Conservation (phyloP, 305 asterid genomes). For the Fraxinus sp. region DNA sequence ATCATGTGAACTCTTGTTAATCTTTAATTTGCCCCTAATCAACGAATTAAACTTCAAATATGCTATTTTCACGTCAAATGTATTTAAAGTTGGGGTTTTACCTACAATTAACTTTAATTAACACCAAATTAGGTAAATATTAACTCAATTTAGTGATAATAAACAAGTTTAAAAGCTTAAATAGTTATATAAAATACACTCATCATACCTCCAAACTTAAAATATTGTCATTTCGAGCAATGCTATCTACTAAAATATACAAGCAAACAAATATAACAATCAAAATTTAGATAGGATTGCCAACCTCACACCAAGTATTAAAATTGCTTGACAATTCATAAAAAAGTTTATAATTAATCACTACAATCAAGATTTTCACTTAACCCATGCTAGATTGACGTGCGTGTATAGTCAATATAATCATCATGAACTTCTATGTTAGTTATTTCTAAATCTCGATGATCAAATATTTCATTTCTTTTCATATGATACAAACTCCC, state of each 20-base stretch:
- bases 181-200: too few relatives aligned
- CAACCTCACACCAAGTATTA: not conserved
- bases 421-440: not conserved
- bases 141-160: not conserved
- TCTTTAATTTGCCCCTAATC: not conserved
- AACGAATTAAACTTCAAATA: too few relatives aligned
- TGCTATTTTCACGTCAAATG: too few relatives aligned
- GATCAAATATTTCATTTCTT: not conserved
- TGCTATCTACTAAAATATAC: not conserved
- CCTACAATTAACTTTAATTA: not conserved
- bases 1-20: not conserved
- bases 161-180: too few relatives aligned
- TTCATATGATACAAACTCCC: not conserved
- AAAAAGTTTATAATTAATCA: not conserved
- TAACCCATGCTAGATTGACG: not conserved
- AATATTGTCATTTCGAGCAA: not conserved
- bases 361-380: not conserved
- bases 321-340: not conserved
- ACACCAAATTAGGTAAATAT: not conserved
- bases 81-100: not conserved
- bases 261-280: not conserved
- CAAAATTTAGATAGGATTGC: not conserved
- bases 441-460: not conserved
- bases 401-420: not conserved
- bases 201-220: not conserved